Base-by-base conservation (phyloP, 2,329 filamentous ascomycete species). In the Fusarium beomiforme region DNA sequence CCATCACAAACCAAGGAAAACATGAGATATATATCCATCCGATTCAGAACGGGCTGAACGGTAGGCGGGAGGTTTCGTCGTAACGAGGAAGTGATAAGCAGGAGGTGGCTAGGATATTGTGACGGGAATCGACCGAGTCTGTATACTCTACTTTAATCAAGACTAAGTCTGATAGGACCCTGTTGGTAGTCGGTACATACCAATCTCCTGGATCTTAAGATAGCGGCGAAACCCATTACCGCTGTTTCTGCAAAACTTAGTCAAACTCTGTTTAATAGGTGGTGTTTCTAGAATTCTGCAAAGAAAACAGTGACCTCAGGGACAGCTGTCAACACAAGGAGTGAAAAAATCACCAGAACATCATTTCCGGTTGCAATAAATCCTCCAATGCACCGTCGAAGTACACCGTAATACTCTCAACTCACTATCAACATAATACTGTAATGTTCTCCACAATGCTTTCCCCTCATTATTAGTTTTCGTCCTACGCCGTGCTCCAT, bases 111-210 rank as follows among this genome's bases (percentile, higher is more conserved):
- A 44, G 69, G 65, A 56, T 66, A 24, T 44, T 46, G 21, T 26
- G 24, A 54, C 70, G 70, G 70, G 69, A 72, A 49, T 72, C 50
- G 70, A 72, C 70, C 70, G 69, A 72, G 47, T 11, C 49, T 50
- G 70, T 64, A 67, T 36, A 47, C 21, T 54, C 29, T 67, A 72
- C 70, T 56, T 69, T 29, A 36, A 37, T 55, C 39, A 67, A 63
- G 49, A 29, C 23, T 9, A 26, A 13, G 19, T n/a, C 21, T 24
- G 33, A 37, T 36, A 41, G n/a, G 36, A 13, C 53, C 33, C 23
- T 56, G 41, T 33, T 34, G 16, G 66, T 57, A 50, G 39, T 36
- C 12, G 37, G 39, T 72, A 58, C 47, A 37, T 58, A 46, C 41
- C 43, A 41, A 31, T 46, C 16, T 60, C 39, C 56, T 62, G 43